Evolutionary conservation across 2,329 filamentous ascomycete genomes (phyloP).

Genomic region (Fusarium agapanthi): DNA sequence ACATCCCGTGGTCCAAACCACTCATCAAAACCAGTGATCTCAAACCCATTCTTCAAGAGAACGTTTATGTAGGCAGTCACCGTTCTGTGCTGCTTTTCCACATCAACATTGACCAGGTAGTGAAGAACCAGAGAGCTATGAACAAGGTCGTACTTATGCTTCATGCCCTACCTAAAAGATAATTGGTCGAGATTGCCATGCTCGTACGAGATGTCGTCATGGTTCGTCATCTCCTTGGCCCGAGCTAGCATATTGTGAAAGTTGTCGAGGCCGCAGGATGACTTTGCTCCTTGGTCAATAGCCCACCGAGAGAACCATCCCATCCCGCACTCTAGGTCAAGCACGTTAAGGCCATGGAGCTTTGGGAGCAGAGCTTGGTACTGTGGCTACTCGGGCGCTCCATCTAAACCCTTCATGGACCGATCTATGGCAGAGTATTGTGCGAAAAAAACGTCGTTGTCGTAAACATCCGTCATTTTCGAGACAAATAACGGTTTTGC

Average conservation of each 20-base stretch:
- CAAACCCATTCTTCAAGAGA: neutral
- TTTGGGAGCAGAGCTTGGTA: neutral
- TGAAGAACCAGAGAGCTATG: neutral
- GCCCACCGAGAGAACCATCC: neutral
- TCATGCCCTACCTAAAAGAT: neutral
- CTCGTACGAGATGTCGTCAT: neutral
- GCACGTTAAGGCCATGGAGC: neutral
- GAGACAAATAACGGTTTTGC: fast-evolving
- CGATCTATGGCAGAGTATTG: neutral
- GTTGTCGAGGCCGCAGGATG: neutral
- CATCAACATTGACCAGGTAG: neutral
- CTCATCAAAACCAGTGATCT: neutral
- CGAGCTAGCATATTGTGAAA: neutral
- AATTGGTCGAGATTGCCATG: fast-evolving
- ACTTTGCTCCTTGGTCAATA: neutral
- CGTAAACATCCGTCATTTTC: neutral
- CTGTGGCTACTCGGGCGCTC: neutral
- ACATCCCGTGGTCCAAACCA: fast-evolving
- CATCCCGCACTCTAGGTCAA: neutral
- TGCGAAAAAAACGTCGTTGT: neutral
- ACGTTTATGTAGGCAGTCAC: neutral
- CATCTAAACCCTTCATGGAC: neutral
- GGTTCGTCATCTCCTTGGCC: neutral
- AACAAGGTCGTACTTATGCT: neutral
- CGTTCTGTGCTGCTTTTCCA: neutral